phyloP scores from a whole-genome alignment of 2,329 filamentous ascomycete species.

The Colletotrichum sp. region DNA sequence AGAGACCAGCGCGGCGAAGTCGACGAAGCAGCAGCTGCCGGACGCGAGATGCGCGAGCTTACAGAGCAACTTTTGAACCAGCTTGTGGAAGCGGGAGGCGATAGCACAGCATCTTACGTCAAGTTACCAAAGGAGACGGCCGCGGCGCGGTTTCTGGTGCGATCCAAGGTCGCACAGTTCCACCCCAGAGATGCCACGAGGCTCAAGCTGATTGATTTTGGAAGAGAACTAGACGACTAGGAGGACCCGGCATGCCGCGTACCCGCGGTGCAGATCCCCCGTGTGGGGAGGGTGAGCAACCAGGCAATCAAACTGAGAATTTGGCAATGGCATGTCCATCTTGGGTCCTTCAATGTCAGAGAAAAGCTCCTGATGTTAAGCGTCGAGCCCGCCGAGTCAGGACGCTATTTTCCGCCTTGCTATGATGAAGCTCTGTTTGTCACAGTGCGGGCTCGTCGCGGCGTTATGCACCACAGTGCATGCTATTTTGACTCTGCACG shows the following conservation, averaged over 20 bases:
- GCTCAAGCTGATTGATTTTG: conserved; percentile 68
- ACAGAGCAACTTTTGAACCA: conserved; percentile 66
- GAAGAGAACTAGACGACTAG: conserved; percentile 64
- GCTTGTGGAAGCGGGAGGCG: conserved; percentile 58
- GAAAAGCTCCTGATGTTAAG: conserved; percentile 19
- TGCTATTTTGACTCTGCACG: conserved; percentile 1
- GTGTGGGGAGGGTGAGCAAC: conserved; percentile 8
- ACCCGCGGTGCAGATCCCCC: conserved; percentile 15
- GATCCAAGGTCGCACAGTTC: conserved; percentile 70
- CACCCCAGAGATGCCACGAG: conserved; percentile 67
- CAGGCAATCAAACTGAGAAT: conserved; percentile 9
- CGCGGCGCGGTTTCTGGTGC: conserved; percentile 66
- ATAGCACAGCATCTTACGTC: conserved; percentile 63
- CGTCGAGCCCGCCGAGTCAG: conserved; percentile 3
- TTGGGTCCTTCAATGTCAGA: conserved; percentile 11
- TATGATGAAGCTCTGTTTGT: neutral
- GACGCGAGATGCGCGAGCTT: conserved; percentile 62
- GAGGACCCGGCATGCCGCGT: conserved; percentile 4
- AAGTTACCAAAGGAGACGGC: conserved; percentile 64
- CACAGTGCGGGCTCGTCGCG: neutral
- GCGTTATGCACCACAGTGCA: conserved; percentile 3
- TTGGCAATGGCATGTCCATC: neutral
- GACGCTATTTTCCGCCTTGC: neutral
- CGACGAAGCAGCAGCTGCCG: conserved; percentile 57
- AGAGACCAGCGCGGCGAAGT: conserved; percentile 31